phyloP scores from a whole-genome alignment of 306 rosid genomes.

The Oemleria cerasiformis region DNA sequence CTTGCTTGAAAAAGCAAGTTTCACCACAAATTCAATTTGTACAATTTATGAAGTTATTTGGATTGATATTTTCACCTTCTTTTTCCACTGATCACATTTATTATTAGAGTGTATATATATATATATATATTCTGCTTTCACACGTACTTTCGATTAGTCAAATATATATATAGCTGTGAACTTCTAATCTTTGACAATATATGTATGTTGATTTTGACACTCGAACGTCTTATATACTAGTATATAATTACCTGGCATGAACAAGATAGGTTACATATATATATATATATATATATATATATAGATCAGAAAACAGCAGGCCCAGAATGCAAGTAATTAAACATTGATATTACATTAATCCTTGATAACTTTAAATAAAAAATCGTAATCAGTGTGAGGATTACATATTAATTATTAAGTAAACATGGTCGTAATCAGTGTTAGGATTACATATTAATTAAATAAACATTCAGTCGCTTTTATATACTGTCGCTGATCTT shows the following conservation, averaged over 20 bases:
- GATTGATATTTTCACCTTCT: not conserved
- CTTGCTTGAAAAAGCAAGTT: constrained; percentile 75
- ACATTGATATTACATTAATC: not conserved
- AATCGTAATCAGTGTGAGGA: too few species aligned
- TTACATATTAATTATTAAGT: too few species aligned
- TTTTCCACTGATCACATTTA: not conserved
- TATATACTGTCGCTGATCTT: not conserved
- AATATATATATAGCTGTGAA: not conserved
- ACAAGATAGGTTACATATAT: not conserved
- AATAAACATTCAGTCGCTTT: not conserved
- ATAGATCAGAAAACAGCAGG: too few species aligned
- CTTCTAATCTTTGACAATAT: constrained; percentile 24
- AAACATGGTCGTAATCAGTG: not conserved
- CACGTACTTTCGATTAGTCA: too few species aligned
- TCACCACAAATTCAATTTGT: not conserved
- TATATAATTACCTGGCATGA: constrained; percentile 21
- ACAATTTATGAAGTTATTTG: not conserved
- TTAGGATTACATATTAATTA: not conserved
- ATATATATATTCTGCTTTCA: too few species aligned
- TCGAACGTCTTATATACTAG: not conserved
- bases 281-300: too few species aligned
- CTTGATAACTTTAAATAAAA: not conserved
- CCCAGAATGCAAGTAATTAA: not conserved
- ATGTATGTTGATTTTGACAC: constrained; percentile 15
- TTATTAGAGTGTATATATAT: not conserved